Percentiles rank a stretch among this genome's conserved stretches.
Conservation (phyloP, 2,329 filamentous ascomycete genomes). For the Bipolaris zeicola region DNA sequence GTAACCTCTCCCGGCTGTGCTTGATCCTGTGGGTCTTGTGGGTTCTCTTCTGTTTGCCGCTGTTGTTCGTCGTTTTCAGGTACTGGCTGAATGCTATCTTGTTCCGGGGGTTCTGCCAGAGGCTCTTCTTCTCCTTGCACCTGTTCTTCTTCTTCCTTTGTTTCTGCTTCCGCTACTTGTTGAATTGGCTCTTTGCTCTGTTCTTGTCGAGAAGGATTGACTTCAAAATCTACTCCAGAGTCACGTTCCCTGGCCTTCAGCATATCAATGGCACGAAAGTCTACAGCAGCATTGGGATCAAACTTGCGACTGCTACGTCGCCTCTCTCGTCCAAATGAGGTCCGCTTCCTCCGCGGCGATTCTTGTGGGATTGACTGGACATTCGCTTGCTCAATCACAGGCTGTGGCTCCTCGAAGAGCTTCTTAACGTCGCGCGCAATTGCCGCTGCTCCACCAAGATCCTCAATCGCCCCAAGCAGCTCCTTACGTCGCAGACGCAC, state of each 20-base stretch:
- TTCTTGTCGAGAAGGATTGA: constrained; percentile 11
- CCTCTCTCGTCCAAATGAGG: constrained; percentile 34
- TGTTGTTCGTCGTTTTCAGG: constrained; percentile 12
- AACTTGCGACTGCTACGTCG: constrained; percentile 41
- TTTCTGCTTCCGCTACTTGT: constrained; percentile 1
- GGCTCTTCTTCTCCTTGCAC: constrained; percentile 8
- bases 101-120: constrained; percentile 6
- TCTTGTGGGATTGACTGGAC: constrained; percentile 7
- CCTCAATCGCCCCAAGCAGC: constrained; percentile 51
- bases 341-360: constrained; percentile 32
- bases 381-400: constrained; percentile 6
- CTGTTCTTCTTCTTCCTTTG: not conserved
- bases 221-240: constrained; percentile 17
- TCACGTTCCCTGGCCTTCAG: constrained; percentile 30
- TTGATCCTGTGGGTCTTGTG: constrained; percentile 3
- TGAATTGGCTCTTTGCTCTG: constrained; percentile 10
- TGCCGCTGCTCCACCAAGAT: constrained; percentile 52
- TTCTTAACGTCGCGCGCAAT: constrained; percentile 44
- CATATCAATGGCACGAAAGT: constrained; percentile 28
- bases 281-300: constrained; percentile 32
- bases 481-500: constrained; percentile 53
- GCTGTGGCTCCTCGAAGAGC: constrained; percentile 23
- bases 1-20: constrained; percentile 1
- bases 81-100: constrained; percentile 11
- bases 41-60: not conserved